phyloP scores from a whole-genome alignment of 2,329 filamentous ascomycete genomes.

The Ophiostoma montium region DNA sequence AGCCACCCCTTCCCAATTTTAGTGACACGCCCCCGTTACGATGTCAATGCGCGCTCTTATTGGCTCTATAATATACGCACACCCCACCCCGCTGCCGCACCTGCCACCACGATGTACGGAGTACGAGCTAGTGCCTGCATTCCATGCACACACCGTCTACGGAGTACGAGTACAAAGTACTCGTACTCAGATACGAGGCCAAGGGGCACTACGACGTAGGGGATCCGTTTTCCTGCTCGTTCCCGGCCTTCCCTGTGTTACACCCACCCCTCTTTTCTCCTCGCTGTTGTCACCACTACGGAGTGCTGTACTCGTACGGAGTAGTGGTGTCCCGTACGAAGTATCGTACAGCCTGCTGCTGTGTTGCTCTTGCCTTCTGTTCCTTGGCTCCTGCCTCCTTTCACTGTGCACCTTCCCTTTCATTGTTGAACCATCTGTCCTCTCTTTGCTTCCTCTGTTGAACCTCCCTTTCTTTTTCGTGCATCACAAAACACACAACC shows the following conservation, averaged over 20 bases:
- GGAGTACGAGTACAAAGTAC: not conserved
- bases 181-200: not conserved
- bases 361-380: not conserved
- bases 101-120: not conserved
- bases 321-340: too few relatives aligned
- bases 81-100: too few relatives aligned
- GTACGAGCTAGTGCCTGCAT: not conserved
- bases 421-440: too few relatives aligned
- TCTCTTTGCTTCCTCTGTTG: too few relatives aligned
- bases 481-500: too few relatives aligned
- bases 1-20: too few relatives aligned
- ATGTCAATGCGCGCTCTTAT: too few relatives aligned
- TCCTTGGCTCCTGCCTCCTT: not conserved
- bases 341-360: not conserved
- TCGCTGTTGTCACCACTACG: not conserved
- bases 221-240: not conserved
- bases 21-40: too few relatives aligned
- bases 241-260: not conserved
- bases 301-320: too few relatives aligned
- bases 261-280: not conserved
- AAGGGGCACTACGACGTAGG: not conserved
- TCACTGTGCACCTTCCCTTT: not conserved
- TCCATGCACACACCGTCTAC: too few relatives aligned
- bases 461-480: not conserved
- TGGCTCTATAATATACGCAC: too few relatives aligned